A percentile compares a stretch with the other conserved stretches of the same genome.
These are phyloP conservation scores for Trichoderma sp. DNA, from an alignment of 2,329 filamentous ascomycete species.

Conservation along the genomic window DNA sequence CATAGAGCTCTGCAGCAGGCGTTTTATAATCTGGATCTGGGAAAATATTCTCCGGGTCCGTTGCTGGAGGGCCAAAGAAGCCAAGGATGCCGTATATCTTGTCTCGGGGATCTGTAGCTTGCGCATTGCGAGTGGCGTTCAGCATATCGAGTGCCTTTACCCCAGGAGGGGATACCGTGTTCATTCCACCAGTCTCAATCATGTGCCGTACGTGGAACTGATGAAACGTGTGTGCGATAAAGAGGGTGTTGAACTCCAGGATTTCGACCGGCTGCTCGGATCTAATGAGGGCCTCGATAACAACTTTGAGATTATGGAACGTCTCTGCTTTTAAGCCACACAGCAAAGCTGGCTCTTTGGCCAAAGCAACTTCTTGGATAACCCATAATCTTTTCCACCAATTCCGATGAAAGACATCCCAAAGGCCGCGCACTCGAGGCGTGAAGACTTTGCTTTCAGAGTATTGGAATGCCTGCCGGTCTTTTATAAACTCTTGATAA, in stretches of 20 bases:
- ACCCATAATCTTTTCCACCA: conserved; percentile 16
- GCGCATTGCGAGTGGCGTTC: conserved; percentile 5
- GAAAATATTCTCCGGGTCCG: conserved; percentile 15
- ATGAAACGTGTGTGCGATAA: conserved; percentile 10
- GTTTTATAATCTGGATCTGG: conserved; percentile 6
- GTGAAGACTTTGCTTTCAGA: conserved; percentile 2
- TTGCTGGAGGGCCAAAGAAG: not conserved
- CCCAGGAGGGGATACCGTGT: not conserved
- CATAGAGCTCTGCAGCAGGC: conserved; percentile 10
- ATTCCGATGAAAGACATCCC: conserved; percentile 13
- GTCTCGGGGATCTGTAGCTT: conserved; percentile 14
- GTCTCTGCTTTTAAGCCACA: not conserved
- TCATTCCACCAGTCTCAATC: not conserved
- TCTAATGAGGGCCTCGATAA: conserved; percentile 8
- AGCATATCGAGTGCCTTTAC: conserved; percentile 9
- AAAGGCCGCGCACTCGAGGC: conserved; percentile 6
- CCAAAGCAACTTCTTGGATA: conserved; percentile 13
- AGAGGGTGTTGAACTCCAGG: conserved; percentile 1
- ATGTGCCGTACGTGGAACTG: conserved; percentile 12
- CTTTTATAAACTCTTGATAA: conserved; percentile 3
- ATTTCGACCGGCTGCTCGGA: not conserved
- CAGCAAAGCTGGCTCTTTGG: not conserved
- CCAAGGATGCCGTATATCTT: conserved; percentile 22
- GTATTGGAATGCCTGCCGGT: not conserved
- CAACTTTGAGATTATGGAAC: conserved; percentile 14